Conservation (phyloP, 768 basidiomycete genomes). For the Hygrocybe coccinea region DNA sequence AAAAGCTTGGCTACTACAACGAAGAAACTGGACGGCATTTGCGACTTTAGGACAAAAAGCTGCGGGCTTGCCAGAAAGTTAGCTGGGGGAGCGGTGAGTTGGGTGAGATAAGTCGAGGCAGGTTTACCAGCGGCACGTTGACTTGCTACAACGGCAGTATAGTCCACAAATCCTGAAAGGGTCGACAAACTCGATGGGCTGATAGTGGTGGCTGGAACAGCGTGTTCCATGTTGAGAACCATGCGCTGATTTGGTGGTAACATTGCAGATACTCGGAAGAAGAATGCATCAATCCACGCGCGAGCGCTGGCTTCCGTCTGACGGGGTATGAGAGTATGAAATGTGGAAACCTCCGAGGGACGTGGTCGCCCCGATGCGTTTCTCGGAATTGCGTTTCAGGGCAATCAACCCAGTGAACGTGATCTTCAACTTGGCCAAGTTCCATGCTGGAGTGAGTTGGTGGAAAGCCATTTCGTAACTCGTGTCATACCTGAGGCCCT, state of each 20-base stretch:
- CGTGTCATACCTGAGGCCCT: constrained; percentile 11
- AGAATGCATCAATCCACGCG: constrained; percentile 4
- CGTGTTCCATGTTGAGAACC: constrained; percentile 10
- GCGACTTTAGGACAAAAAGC: constrained; percentile 9
- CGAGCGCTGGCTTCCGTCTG: constrained; percentile 6
- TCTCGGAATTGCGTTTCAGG: constrained; percentile 12
- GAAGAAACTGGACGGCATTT: constrained; percentile 11
- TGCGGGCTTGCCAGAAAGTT: constrained; percentile 7
- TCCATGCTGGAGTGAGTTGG: constrained; percentile 9
- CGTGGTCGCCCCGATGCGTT: constrained; percentile 10
- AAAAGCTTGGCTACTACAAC: constrained; percentile 10
- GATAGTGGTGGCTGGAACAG: constrained; percentile 10
- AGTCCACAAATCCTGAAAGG: constrained; percentile 6
- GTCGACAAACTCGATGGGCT: constrained; percentile 10
- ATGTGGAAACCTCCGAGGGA: constrained; percentile 1
- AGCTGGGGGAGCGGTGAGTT: constrained; percentile 5
- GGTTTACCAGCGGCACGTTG: constrained; percentile 4
- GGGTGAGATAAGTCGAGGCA: constrained; percentile 4
- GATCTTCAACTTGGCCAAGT: constrained; percentile 13
- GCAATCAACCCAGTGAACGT: constrained; percentile 8
- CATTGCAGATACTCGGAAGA: constrained; percentile 9
- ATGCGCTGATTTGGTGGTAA: constrained; percentile 6
- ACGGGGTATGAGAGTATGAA: not conserved
- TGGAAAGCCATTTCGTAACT: constrained; percentile 10
- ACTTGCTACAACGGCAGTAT: constrained; percentile 4